phyloP scores from a whole-genome alignment of 768 basidiomycete species.

The Russula ochroleuca region DNA sequence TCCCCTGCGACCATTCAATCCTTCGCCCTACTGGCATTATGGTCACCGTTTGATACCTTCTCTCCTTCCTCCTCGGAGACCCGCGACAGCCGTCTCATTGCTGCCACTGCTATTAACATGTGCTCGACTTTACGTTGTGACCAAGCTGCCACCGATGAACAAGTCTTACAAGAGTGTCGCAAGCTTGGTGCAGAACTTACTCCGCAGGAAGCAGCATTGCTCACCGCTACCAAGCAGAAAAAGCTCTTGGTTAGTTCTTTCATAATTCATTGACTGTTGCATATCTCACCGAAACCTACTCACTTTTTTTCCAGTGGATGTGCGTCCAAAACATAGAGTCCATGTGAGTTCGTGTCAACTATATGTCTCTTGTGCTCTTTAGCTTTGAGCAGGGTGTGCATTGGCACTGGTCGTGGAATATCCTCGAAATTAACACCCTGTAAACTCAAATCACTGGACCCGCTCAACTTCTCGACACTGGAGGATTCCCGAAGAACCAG shows the following conservation, averaged over 20 bases:
- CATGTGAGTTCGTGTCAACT: constrained; percentile 9
- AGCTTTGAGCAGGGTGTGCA: constrained; percentile 19
- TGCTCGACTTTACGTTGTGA: constrained; percentile 42
- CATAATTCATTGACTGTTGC: neutral
- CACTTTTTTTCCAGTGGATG: constrained; percentile 16
- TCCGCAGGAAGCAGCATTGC: constrained; percentile 3
- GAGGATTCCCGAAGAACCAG: constrained; percentile 21
- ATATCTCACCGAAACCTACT: neutral
- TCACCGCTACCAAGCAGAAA: constrained; percentile 11
- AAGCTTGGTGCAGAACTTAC: constrained; percentile 15
- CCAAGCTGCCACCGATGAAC: constrained; percentile 19
- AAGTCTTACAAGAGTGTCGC: constrained; percentile 15
- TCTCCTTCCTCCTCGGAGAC: constrained; percentile 31
- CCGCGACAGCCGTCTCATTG: constrained; percentile 40
- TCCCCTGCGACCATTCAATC: constrained; percentile 42
- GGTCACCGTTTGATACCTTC: constrained; percentile 40
- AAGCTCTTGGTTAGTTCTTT: constrained; percentile 12
- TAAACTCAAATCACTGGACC: constrained; percentile 2
- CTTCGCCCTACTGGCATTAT: constrained; percentile 42
- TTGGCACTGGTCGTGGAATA: constrained; percentile 26
- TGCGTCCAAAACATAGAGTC: constrained; percentile 27
- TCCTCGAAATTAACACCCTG: constrained; percentile 8
- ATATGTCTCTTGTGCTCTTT: neutral
- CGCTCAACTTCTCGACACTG: constrained; percentile 19
- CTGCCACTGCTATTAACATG: constrained; percentile 45